phyloP scores from a whole-genome alignment of 192 early-diverging fungal genomes.

The Gamsiella multidivaricata region DNA sequence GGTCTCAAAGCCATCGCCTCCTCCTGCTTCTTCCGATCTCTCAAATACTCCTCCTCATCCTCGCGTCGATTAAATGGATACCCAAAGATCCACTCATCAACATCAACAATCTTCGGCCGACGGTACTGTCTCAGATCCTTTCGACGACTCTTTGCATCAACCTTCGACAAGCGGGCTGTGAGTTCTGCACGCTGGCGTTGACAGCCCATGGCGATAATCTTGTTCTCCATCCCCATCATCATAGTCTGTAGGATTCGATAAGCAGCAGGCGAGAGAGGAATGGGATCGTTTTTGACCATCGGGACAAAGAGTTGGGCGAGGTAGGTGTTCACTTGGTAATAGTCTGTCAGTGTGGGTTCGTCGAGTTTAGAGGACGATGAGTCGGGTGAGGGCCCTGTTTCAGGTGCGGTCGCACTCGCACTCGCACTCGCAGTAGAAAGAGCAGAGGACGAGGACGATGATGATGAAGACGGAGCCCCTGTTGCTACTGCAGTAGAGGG shows the following conservation, averaged over 20 bases:
- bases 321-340: constrained; percentile 39
- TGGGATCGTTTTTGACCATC: background rate
- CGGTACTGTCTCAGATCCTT: background rate
- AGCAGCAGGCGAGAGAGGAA: constrained; percentile 7
- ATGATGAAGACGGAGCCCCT: too few species aligned
- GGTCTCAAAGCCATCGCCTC: too few species aligned
- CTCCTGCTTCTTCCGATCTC: too few species aligned
- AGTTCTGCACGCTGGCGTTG: constrained; percentile 24
- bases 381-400: background rate
- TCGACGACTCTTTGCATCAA: background rate
- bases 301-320: constrained; percentile 10
- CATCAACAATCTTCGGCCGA: background rate
- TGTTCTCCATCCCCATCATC: constrained; percentile 20
- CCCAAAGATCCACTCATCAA: background rate
- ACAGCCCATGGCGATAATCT: constrained; percentile 39
- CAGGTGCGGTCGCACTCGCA: background rate
- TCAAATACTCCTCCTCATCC: background rate
- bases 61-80: background rate
- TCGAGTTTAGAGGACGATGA: too few species aligned
- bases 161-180: background rate
- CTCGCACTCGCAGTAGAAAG: too few species aligned
- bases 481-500: too few species aligned
- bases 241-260: constrained; percentile 26
- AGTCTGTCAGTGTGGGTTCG: constrained; percentile 11
- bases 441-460: too few species aligned